These are phyloP conservation scores for Fraxinus quadrangulata DNA, from an alignment of 257 asterid genomes.

Conservation along the genomic window DNA sequence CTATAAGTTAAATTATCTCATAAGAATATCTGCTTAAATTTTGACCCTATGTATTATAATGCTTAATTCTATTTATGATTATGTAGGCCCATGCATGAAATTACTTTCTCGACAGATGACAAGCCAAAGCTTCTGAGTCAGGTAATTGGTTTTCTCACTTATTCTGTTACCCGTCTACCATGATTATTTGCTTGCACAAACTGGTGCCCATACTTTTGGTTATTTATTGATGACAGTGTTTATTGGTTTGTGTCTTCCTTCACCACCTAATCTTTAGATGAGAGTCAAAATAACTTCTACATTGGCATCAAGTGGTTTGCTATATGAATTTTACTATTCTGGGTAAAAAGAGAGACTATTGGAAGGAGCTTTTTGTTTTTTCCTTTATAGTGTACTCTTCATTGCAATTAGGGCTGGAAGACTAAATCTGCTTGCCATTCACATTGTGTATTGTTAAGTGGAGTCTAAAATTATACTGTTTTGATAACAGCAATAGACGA, in stretches of 20 bases:
- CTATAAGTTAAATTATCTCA: slow-evolving; percentile 11
- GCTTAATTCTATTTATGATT: slow-evolving; percentile 24
- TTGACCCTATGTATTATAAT: slow-evolving; percentile 11
- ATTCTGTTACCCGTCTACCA: slow-evolving; percentile 11
- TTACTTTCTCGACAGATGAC: slow-evolving; percentile 88
- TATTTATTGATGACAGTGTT: neutral
- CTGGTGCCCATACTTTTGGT: neutral
- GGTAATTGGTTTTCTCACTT: slow-evolving; percentile 44
- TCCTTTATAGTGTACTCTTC: neutral
- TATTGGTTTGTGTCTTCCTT: neutral
- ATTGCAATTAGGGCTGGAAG: neutral
- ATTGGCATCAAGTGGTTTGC: neutral
- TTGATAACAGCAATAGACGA: neutral
- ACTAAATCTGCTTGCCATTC: neutral
- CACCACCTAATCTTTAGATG: neutral
- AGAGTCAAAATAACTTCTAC: neutral
- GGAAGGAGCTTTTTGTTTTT: neutral
- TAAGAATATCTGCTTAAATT: slow-evolving; percentile 7
- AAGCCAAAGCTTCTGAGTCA: slow-evolving; percentile 96
- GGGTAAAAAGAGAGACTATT: neutral
- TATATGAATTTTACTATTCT: neutral
- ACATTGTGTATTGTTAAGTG: neutral
- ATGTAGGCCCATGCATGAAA: slow-evolving; percentile 97
- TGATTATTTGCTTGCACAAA: slow-evolving; percentile 2
- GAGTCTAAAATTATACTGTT: neutral